phyloP scores from a whole-genome alignment of 345 rosid genomes.

The Hypericum androsaemum region DNA sequence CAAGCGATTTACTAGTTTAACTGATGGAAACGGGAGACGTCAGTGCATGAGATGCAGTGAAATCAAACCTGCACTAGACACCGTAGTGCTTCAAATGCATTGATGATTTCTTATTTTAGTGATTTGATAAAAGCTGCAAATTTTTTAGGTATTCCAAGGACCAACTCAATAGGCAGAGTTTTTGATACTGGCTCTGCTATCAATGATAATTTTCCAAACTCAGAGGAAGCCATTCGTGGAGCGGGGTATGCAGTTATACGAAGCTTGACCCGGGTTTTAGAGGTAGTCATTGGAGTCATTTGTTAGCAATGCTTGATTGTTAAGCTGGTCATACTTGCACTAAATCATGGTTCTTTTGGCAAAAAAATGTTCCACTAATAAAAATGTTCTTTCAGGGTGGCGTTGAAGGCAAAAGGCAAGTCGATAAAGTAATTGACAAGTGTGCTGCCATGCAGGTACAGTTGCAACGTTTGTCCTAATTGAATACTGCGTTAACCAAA shows the following conservation, averaged over 20 bases:
- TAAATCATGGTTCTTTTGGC: too few species aligned
- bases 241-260: conserved; percentile 90
- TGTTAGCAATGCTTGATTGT: conserved; percentile 4
- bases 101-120: too few species aligned
- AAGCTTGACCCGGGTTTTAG: conserved; percentile 88
- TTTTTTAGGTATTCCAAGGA: conserved; percentile 55
- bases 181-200: conserved; percentile 46
- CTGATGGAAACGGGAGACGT: too few species aligned
- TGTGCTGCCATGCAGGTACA: conserved; percentile 98
- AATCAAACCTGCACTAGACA: too few species aligned
- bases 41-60: too few species aligned
- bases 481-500: not conserved
- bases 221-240: conserved; percentile 87
- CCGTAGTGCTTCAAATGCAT: too few species aligned
- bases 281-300: conserved; percentile 38
- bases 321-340: too few species aligned
- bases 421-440: conserved; percentile 95
- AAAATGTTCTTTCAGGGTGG: conserved; percentile 55
- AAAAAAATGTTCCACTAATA: too few species aligned
- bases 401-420: conserved; percentile 94
- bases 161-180: conserved; percentile 77
- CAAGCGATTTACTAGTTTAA: too few species aligned
- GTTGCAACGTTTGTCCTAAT: conserved; percentile 10
- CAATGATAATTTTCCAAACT: conserved; percentile 59
- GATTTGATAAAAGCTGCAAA: too few species aligned